Base-by-base conservation (phyloP, 2,329 filamentous ascomycete genomes). In the Fusarium verticillioides region DNA sequence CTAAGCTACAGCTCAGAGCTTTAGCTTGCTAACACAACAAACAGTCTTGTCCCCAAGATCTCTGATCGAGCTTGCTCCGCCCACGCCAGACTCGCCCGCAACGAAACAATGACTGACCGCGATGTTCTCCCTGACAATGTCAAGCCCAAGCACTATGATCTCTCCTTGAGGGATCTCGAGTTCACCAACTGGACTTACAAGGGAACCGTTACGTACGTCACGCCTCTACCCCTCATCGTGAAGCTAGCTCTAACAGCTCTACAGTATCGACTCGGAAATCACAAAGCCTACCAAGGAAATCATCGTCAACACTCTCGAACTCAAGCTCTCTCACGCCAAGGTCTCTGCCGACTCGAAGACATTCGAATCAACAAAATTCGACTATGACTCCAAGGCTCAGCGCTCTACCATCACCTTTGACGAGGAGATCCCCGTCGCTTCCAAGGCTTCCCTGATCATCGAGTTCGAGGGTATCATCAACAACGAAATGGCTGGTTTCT, bases 401-500 rank as follows among this genome's bases (percentile, higher is more conserved):
- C 91, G 96, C 69, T 93, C 91, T 44, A 95, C 92, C 63, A 87
- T 99, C 76, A 86, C 87, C 75, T 97, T 99, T 81, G 80, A 90
- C 39, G 86, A 93, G 73, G 91, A 93, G 78, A 85, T 98, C 39
- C 88, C 91, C 23, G 85, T 89, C 37, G 88, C 92, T 30, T 86
- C 91, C 67, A 90, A 93, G 80, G 91, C 92, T 30, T 81, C 86
- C 9, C 83, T 97, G 46, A 85, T 87, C 52, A 89, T 97, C 79
- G 87, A 90, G 26, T 97, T 96, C 79, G 88, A 93, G 77, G 95
- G 94, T 68, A 91, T 88, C 66, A 92, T 97, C 83, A 97, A 97
- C 86, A 94, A 94, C 80, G 90, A 93, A 73, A 97, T 97, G 94
- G 92, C 94, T 66, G 95, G 95, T 44, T 97, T 97, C 87, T 97